Evolutionary conservation across 495 filamentous ascomycete genomes (phyloP).

Genomic region (Halenospora varia): DNA sequence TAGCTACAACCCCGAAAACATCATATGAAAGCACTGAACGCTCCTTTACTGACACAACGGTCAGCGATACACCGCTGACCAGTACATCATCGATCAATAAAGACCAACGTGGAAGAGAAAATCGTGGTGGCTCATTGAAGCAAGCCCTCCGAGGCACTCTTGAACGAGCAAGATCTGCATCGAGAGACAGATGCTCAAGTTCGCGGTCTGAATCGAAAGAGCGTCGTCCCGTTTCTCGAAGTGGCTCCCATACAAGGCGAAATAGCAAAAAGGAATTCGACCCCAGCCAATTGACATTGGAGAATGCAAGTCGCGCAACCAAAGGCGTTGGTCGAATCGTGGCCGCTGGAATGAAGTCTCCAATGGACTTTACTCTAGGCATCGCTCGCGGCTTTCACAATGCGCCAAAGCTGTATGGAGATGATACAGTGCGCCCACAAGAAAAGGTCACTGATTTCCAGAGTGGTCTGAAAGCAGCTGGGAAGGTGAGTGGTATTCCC

Average conservation of each 20-base stretch:
- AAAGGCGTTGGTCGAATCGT: constrained; percentile 66
- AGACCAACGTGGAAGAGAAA: too few species aligned
- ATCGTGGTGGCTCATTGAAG: constrained; percentile 16
- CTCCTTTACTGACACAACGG: constrained; percentile 4
- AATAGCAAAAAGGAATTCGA: constrained; percentile 9
- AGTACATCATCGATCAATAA: constrained; percentile 13
- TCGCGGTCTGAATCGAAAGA: constrained; percentile 7
- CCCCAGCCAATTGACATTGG: constrained; percentile 37
- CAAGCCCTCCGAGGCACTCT: constrained; percentile 22
- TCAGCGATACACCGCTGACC: constrained; percentile 8
- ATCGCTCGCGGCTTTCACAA: constrained; percentile 85
- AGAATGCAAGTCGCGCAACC: constrained; percentile 54
- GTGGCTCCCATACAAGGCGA: background rate
- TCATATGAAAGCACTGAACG: constrained; percentile 22
- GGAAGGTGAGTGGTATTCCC: constrained; percentile 40
- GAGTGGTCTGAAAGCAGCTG: constrained; percentile 62
- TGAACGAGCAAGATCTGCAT: constrained; percentile 16
- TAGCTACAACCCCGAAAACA: constrained; percentile 13
- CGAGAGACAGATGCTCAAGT: constrained; percentile 3
- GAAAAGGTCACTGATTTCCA: constrained; percentile 68
- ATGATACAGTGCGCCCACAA: constrained; percentile 61
- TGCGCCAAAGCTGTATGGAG: constrained; percentile 72
- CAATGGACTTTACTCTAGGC: constrained; percentile 75
- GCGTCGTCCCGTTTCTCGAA: constrained; percentile 10
- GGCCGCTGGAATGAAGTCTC: constrained; percentile 65